phyloP scores from a whole-genome alignment of 768 basidiomycete genomes.

The Mycena pura region DNA sequence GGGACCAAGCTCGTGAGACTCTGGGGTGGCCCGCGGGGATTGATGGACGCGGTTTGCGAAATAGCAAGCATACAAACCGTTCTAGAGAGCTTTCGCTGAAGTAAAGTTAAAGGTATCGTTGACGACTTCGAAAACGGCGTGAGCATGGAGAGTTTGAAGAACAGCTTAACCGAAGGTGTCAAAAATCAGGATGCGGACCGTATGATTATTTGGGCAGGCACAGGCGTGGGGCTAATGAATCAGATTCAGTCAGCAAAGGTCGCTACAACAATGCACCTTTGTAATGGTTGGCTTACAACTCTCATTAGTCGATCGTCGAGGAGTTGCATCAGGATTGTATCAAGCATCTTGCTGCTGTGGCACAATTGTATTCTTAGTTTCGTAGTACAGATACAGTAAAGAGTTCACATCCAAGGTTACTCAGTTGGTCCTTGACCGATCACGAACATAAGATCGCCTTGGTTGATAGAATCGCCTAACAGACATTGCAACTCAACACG shows the following conservation, averaged over 20 bases:
- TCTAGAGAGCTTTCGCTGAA: constrained; percentile 36
- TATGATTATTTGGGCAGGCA: constrained; percentile 73
- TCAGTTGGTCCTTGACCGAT: constrained; percentile 66
- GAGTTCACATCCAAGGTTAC: constrained; percentile 13
- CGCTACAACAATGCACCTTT: too few species aligned
- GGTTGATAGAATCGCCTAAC: constrained; percentile 90
- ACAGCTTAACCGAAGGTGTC: constrained; percentile 53
- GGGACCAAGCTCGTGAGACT: constrained; percentile 63
- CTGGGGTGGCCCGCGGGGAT: constrained; percentile 66
- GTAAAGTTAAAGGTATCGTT: constrained; percentile 53
- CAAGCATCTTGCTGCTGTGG: constrained; percentile 37
- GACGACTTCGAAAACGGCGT: constrained; percentile 61
- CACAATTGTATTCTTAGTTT: constrained; percentile 29
- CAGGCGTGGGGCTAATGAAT: constrained; percentile 64
- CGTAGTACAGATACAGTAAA: constrained; percentile 13
- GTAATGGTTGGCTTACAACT: not conserved
- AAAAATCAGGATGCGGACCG: constrained; percentile 54
- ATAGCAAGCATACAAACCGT: constrained; percentile 41
- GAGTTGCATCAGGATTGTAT: constrained; percentile 59
- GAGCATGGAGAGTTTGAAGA: constrained; percentile 47
- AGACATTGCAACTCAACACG: not conserved
- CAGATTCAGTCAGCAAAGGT: constrained; percentile 49
- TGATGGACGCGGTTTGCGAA: constrained; percentile 67
- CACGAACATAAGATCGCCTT: constrained; percentile 91
- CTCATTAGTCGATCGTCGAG: constrained; percentile 56